These are phyloP conservation scores for Histomonas meleagridis DNA, from an alignment of 208 protist species.

Conservation along the genomic window DNA sequence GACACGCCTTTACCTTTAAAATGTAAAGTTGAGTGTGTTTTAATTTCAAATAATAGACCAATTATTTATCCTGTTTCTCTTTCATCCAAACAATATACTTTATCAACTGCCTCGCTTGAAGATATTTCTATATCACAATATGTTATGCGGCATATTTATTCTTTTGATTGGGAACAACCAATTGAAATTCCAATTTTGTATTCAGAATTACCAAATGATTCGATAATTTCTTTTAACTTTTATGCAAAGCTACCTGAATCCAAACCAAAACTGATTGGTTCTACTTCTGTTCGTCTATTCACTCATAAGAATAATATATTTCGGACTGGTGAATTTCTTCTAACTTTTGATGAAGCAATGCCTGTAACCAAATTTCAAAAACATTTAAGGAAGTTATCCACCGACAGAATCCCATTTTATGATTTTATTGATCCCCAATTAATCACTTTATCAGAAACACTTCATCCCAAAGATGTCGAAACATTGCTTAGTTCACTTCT, in stretches of 20 bases:
- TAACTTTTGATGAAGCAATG: neutral
- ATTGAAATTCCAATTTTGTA: slow-evolving; percentile 32
- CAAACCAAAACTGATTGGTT: neutral
- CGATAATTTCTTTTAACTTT: neutral
- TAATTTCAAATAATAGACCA: neutral
- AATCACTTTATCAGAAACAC: neutral
- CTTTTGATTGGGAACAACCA: slow-evolving; percentile 28
- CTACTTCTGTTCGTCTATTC: neutral
- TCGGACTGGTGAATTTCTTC: neutral
- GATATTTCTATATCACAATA: neutral
- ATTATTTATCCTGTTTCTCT: neutral
- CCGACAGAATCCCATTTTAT: neutral
- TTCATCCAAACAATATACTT: slow-evolving; percentile 16
- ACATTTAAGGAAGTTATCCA: neutral
- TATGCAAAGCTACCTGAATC: neutral
- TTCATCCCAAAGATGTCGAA: neutral
- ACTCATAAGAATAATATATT: neutral
- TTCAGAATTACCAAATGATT: slow-evolving; percentile 21
- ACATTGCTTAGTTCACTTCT: neutral
- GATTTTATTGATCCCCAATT: slow-evolving; percentile 36
- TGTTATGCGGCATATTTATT: neutral
- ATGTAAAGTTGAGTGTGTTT: slow-evolving; percentile 20
- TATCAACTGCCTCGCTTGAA: neutral
- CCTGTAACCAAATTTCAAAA: neutral
- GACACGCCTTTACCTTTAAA: slow-evolving; percentile 12